A percentile compares a stretch with the other conserved stretches of the same genome.
Conservation (phyloP, 1,284 basidiomycete species). For the Leccinum huronense region DNA sequence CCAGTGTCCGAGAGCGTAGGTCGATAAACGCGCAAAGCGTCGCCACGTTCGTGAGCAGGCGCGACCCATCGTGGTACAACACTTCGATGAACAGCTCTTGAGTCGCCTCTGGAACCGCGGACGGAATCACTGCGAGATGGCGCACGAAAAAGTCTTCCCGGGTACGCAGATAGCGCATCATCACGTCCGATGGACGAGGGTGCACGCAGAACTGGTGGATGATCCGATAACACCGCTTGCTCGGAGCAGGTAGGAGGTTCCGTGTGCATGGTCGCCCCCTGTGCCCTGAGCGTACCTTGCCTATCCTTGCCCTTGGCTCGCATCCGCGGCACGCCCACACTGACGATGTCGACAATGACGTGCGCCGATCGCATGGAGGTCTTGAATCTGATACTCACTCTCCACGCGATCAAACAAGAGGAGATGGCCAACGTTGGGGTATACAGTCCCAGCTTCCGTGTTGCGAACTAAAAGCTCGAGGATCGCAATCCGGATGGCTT, state of each 20-base stretch:
- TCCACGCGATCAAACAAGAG: neutral
- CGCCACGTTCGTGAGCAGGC: constrained; percentile 46
- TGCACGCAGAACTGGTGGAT: constrained; percentile 87
- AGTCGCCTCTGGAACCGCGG: constrained; percentile 49
- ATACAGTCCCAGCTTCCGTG: constrained; percentile 61
- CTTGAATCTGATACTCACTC: constrained; percentile 61
- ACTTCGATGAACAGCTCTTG: constrained; percentile 65
- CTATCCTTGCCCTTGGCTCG: too few relatives aligned
- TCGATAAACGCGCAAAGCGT: constrained; percentile 37
- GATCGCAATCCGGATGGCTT: constrained; percentile 77
- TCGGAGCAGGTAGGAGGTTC: constrained; percentile 58
- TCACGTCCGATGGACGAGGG: constrained; percentile 77
- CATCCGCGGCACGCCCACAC: constrained; percentile 36
- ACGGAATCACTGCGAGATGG: constrained; percentile 76
- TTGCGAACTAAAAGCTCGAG: constrained; percentile 84
- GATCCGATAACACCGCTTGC: constrained; percentile 84
- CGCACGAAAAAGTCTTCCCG: constrained; percentile 41
- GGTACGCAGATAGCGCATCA: constrained; percentile 83
- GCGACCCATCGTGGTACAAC: constrained; percentile 68
- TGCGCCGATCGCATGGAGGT: constrained; percentile 79
- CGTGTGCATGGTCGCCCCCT: too few relatives aligned
- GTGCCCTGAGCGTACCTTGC: too few relatives aligned
- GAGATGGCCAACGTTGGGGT: constrained; percentile 59
- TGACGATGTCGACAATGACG: constrained; percentile 76
- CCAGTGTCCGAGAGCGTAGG: constrained; percentile 81